Percentiles rank a stretch among this genome's conserved stretches.
These are phyloP conservation scores for Verticillium alfalfae DNA, from an alignment of 2,329 filamentous ascomycete species.

Conservation along the genomic window DNA sequence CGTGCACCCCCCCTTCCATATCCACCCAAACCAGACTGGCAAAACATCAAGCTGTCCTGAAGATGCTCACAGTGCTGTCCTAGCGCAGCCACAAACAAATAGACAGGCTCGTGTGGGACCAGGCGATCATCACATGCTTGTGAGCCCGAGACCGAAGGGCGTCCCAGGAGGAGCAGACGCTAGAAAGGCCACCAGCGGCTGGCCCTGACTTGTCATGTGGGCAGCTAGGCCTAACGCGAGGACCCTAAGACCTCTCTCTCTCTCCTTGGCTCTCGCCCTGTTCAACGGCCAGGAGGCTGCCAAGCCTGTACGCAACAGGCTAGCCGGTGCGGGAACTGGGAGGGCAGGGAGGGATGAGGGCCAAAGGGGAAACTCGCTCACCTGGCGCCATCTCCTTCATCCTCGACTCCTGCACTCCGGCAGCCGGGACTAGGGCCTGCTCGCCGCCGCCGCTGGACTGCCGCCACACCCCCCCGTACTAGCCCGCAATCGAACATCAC, in stretches of 20 bases:
- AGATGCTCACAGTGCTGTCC: neutral
- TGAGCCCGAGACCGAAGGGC: neutral
- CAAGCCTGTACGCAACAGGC: neutral
- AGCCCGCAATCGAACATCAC: neutral
- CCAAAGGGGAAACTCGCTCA: neutral
- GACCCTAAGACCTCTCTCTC: neutral
- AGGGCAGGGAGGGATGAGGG: neutral
- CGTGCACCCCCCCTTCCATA: too few species aligned
- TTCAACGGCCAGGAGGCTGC: neutral
- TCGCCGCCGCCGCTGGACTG: neutral
- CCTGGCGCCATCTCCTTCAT: neutral
- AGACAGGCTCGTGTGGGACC: neutral
- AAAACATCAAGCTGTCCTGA: neutral
- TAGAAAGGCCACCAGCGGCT: neutral
- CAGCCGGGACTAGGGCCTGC: neutral
- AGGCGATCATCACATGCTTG: neutral
- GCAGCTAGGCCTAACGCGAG: neutral
- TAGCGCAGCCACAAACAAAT: neutral
- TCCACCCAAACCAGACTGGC: too few species aligned
- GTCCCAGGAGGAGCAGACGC: neutral
- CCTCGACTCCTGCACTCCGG: neutral
- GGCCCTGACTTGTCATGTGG: neutral
- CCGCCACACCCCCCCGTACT: neutral
- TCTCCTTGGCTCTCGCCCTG: neutral
- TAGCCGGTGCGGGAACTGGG: too few species aligned